These are phyloP conservation scores for Edaphochlamys debaryana DNA, from an alignment of 139 green algal genomes.

Conservation along the genomic window DNA sequence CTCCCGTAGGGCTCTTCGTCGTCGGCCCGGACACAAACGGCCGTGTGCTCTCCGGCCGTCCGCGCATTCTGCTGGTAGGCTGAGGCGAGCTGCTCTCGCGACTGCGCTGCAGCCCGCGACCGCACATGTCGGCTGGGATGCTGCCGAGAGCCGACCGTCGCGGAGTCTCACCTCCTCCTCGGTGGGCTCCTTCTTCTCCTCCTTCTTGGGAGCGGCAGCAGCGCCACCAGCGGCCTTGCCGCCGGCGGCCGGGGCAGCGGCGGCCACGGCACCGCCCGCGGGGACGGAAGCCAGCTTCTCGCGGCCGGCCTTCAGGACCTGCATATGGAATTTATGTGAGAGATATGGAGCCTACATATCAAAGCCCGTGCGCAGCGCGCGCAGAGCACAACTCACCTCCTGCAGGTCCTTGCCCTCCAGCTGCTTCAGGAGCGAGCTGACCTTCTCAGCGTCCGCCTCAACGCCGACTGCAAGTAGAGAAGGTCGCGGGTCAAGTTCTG, in stretches of 20 bases:
- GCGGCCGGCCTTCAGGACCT: conserved; percentile 49
- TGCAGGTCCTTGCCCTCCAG: conserved; percentile 79
- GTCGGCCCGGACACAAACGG: too few species aligned
- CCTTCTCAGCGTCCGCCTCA: conserved; percentile 73
- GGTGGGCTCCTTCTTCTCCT: conserved; percentile 45
- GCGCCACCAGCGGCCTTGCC: conserved; percentile 43
- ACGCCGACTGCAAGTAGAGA: conserved; percentile 65
- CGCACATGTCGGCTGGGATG: too few species aligned
- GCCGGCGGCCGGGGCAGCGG: conserved; percentile 47
- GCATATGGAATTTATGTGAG: neutral
- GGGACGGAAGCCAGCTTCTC: conserved; percentile 83
- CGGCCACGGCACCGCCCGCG: conserved; percentile 54
- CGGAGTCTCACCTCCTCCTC: conserved; percentile 43
- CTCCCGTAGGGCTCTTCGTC: too few species aligned
- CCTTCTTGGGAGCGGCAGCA: conserved; percentile 44
- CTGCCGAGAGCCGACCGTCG: too few species aligned
- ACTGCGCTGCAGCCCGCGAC: too few species aligned
- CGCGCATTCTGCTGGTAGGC: too few species aligned
- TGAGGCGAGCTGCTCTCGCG: too few species aligned
- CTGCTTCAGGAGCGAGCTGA: conserved; percentile 76
- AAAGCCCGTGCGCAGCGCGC: too few species aligned
- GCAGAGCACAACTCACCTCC: conserved; percentile 46
- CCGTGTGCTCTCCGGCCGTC: too few species aligned
- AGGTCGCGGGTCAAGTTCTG: neutral
- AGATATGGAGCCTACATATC: neutral